Base-by-base conservation (phyloP, 1,284 basidiomycete genomes). In the Tremellales sp. region DNA sequence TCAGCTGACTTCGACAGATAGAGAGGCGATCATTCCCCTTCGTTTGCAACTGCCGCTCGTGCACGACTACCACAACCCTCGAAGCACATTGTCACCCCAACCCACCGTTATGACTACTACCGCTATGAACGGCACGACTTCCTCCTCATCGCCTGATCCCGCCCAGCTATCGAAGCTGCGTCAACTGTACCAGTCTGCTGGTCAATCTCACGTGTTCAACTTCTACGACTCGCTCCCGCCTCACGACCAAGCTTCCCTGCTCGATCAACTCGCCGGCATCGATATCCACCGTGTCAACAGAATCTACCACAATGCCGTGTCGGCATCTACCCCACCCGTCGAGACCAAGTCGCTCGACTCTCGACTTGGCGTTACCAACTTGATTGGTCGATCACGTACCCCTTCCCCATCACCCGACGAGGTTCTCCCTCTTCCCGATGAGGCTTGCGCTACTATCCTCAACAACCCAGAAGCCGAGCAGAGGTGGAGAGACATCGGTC, bases 251-350 rank as follows among this genome's bases (percentile, higher is more conserved):
- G 68, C 73, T 7, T 63, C 79, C 12, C 80, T 98, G 42, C 73
- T 82, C 48, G 65, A 75, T 36, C 94, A 97, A 76, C 85, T 97
- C 62, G 78, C 82, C 37, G 75, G 78, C 11, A 85, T 98, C 68
- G 86, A 98, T 71, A 85, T 96, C 56, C 80, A 85, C 54, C 87
- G 92, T 61, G 89, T 98, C 56, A 97, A 97, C 78, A 81, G 82
- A 57, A 84, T 97, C 60, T 94, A 84, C 81, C 67, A 80, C 47
- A 86, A 84, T 58, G 88, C 94, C 26, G 78, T 90, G 60, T 72
- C 79, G 41, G 80, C 84, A 51, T 2, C 23, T 76, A 35, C 71
- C 78, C 33, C 33, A 36, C 78, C 82, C 23, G 57, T 78, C 54
- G 54, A 57, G 31, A 84, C 90, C 58, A 79, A 84, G 53, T 85